These are phyloP conservation scores for Mycocentrospora acerina DNA, from an alignment of 2,329 filamentous ascomycete species.

Conservation along the genomic window DNA sequence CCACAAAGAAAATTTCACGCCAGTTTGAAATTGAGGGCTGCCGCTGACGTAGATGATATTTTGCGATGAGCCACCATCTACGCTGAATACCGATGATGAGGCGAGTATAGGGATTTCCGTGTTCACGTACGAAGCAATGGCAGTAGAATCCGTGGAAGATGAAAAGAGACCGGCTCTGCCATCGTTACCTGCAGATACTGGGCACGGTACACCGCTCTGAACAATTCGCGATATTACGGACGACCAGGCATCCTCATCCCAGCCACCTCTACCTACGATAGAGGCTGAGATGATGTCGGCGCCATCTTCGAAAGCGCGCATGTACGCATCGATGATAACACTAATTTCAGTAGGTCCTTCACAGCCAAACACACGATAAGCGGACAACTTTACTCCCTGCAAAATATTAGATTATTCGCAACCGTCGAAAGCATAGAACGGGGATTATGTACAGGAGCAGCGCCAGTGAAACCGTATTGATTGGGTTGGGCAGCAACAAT, in stretches of 20 bases:
- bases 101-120: too few relatives aligned
- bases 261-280: constrained; percentile 22
- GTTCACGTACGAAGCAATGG: too few relatives aligned
- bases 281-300: constrained; percentile 40
- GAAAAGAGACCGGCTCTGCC: constrained; percentile 54
- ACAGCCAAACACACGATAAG: constrained; percentile 21
- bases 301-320: constrained; percentile 57
- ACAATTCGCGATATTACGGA: constrained; percentile 46
- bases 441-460: too few relatives aligned
- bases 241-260: constrained; percentile 42
- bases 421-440: too few relatives aligned
- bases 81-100: too few relatives aligned
- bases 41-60: too few relatives aligned
- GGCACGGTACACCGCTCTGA: constrained; percentile 52
- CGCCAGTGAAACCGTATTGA: constrained; percentile 17
- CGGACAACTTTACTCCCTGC: constrained; percentile 16
- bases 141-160: constrained; percentile 38
- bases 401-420: too few relatives aligned
- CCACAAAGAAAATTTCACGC: too few relatives aligned
- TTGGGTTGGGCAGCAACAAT: constrained; percentile 61
- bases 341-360: constrained; percentile 7
- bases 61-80: too few relatives aligned
- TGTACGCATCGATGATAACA: constrained; percentile 15
- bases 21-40: too few relatives aligned
- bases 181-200: constrained; percentile 56